Evolutionary conservation across 2,329 filamentous ascomycete genomes (phyloP).

Genomic region (Stachybotrys echinatus): DNA sequence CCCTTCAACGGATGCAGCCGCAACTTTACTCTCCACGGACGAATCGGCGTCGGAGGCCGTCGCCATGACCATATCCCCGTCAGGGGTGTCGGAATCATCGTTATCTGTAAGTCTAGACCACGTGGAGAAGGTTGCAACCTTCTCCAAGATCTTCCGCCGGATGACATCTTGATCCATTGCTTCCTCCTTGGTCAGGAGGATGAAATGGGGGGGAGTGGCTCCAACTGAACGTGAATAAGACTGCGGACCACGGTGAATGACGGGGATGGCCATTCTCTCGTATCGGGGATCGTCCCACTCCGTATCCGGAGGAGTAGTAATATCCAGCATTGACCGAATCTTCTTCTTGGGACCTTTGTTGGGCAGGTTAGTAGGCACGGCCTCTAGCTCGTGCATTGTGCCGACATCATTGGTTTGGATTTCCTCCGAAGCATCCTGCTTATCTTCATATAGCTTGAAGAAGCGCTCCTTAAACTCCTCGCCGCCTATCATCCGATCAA

Average conservation of each 20-base stretch:
- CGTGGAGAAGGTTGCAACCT: conserved; percentile 71
- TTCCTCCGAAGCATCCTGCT: conserved; percentile 61
- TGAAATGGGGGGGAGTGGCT: conserved; percentile 57
- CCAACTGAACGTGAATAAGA: conserved; percentile 25
- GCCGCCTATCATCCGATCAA: conserved; percentile 65
- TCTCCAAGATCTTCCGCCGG: conserved; percentile 72
- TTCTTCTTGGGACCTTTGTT: conserved; percentile 42
- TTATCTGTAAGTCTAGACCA: conserved; percentile 55
- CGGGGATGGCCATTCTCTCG: conserved; percentile 64
- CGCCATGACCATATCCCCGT: conserved; percentile 65
- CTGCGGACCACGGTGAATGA: conserved; percentile 54
- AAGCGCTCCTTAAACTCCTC: conserved; percentile 82
- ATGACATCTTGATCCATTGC: conserved; percentile 62
- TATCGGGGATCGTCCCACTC: conserved; percentile 58
- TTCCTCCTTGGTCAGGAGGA: conserved; percentile 71
- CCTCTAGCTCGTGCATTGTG: conserved; percentile 72
- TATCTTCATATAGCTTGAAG: conserved; percentile 80
- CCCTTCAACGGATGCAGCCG: conserved; percentile 74
- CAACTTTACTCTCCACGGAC: conserved; percentile 64
- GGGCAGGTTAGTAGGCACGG: conserved; percentile 72
- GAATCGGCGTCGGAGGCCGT: conserved; percentile 60
- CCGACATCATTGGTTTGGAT: conserved; percentile 63
- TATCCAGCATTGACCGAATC: conserved; percentile 45
- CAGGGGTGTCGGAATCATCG: conserved; percentile 41
- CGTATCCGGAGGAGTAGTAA: conserved; percentile 34